phyloP scores from a whole-genome alignment of 1,139 yeast genomes.

The Trichomonascaceae sp. region DNA sequence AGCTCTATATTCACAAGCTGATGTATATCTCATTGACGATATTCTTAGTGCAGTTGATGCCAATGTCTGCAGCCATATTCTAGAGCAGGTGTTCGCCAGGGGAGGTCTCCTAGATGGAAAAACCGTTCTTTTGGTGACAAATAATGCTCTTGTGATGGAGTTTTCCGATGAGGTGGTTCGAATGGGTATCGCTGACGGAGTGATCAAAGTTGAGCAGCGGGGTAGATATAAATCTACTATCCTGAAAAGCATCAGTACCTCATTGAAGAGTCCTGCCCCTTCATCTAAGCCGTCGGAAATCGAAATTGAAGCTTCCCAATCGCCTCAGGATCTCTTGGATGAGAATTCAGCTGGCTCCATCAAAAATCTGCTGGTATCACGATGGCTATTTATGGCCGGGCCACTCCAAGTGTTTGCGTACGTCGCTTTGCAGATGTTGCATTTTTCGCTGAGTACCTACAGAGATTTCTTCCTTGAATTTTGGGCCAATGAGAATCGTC shows the following conservation, averaged over 20 bases:
- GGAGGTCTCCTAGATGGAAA: conserved; percentile 56
- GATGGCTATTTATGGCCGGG: background rate
- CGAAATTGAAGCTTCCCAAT: background rate
- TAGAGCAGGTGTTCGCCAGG: conserved; percentile 48
- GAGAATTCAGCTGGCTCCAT: background rate
- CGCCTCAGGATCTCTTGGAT: background rate
- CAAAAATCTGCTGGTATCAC: background rate
- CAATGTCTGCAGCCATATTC: conserved; percentile 67
- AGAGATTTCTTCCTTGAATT: background rate
- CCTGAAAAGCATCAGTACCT: background rate
- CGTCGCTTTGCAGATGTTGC: background rate
- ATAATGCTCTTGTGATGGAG: conserved; percentile 68
- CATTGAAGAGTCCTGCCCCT: background rate
- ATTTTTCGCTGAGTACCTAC: background rate
- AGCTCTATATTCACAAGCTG: conserved; percentile 81
- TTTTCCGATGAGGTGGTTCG: conserved; percentile 60
- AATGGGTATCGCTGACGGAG: conserved; percentile 47
- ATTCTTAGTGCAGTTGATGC: conserved; percentile 82
- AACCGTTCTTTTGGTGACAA: conserved; percentile 69
- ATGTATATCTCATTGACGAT: conserved; percentile 72
- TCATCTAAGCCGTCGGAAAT: background rate
- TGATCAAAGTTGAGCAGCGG: conserved; percentile 12
- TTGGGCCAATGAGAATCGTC: background rate
- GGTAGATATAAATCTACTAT: conserved; percentile 18
- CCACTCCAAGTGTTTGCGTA: background rate